Evolutionary conservation across 352 stramenopile species (phyloP), one percentile per base, ranked within the genome.

Genomic region (Phytophthora podocarpi): DNA sequence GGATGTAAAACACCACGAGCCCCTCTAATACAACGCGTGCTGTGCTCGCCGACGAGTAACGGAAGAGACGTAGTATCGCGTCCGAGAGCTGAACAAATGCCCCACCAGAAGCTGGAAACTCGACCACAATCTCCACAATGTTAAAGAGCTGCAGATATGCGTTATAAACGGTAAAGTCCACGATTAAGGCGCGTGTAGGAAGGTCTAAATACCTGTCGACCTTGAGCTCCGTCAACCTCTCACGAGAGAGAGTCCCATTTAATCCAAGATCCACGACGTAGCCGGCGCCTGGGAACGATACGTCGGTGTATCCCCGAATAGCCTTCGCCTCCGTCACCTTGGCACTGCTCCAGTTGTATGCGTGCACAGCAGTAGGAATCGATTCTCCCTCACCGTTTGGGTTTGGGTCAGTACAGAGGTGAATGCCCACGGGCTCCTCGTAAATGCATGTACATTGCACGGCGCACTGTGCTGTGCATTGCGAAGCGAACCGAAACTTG

Each of bases 361-460:
- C 48, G 40, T 83, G 84, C n/a, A 82, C 43, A 3, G 65, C 40
- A 13, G 55, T 60, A 3, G 80, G 80, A 10, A 80, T 48, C 0
- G 61, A 53, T 21, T 41, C 57, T 20, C 56, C 62, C 5, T 69
- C 59, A 0, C 77, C 78, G 28, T 74, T 74, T n/a, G 80, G 82
- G 41, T 83, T 90, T 0, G 78, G 80, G 35, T 85, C 67, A 2
- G 48, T 49, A 46, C 78, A 88, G 4, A 83, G 39, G 13, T 62
- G 51, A 8, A 86, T 85, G 0, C 73, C 80, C 21, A 54, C 67
- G 2, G 76, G 71, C 34, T 87, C 66, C 27, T 89, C 78, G 40
- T 89, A 92, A 50, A 92, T 70, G 36, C 82, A 92, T 24, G 78
- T 88, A 56, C 82, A 92, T 21, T 87, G 80, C 23, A 82, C 50